Evolutionary conservation across 192 early-diverging fungal genomes (phyloP).

Genomic region (Linnemannia exigua): DNA sequence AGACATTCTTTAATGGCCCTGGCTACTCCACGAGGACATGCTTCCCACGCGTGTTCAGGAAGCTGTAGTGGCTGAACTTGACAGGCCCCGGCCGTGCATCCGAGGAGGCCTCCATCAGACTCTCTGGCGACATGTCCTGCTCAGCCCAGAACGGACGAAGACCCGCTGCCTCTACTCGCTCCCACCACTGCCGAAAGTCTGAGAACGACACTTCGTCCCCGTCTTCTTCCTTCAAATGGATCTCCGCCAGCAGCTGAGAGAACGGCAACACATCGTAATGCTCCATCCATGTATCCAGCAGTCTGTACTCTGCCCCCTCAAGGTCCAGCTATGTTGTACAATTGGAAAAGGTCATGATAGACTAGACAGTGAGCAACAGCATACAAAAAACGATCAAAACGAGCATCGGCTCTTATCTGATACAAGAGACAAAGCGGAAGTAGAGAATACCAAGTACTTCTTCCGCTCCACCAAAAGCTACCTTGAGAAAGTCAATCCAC

Average conservation of each 20-base stretch:
- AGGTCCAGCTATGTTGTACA: conserved; percentile 5
- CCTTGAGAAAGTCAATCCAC: conserved; percentile 33
- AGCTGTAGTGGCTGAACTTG: conserved; percentile 14
- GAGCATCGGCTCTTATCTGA: no score
- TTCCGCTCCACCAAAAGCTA: neutral
- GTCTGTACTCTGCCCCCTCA: conserved; percentile 16
- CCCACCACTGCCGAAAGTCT: conserved; percentile 8
- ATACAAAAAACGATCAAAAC: no score
- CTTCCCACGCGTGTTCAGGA: conserved; percentile 10
- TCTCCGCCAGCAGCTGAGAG: conserved; percentile 13
- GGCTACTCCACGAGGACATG: conserved; percentile 5
- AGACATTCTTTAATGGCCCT: no score
- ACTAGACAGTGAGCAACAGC: no score
- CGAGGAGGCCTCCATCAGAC: neutral
- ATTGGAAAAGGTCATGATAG: neutral
- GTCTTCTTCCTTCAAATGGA: conserved; percentile 1
- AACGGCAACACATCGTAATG: conserved; percentile 3
- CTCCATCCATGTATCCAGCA: neutral
- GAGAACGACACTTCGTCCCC: neutral
- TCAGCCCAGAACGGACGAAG: conserved; percentile 27
- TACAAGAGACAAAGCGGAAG: no score
- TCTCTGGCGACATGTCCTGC: conserved; percentile 1
- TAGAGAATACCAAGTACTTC: no score
- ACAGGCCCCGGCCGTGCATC: neutral
- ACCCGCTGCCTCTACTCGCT: conserved; percentile 1